A percentile compares a stretch with the other conserved stretches of the same genome.
phyloP scores from a whole-genome alignment of 2,329 filamentous ascomycete genomes.

The Tolypocladium cylindrosporum region DNA sequence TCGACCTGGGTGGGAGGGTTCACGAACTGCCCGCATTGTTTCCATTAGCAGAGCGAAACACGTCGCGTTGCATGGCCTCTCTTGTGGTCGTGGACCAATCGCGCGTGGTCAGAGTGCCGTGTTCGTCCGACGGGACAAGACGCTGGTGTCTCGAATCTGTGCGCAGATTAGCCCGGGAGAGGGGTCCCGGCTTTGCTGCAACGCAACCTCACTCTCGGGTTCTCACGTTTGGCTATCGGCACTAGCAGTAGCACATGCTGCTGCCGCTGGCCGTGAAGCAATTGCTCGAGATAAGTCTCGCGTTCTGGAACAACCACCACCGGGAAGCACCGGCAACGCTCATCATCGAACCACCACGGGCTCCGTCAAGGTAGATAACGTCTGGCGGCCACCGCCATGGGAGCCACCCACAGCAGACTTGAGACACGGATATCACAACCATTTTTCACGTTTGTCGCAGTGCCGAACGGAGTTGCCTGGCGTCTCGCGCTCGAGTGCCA shows the following conservation, averaged over 20 bases:
- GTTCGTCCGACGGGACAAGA: neutral
- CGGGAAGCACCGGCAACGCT: neutral
- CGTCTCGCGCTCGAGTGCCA: neutral
- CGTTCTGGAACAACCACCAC: neutral
- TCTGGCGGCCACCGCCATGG: neutral
- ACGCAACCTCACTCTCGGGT: neutral
- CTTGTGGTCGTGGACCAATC: neutral
- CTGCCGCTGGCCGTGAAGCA: neutral
- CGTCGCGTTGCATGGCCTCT: neutral
- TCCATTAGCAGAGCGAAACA: neutral
- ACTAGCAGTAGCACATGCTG: neutral
- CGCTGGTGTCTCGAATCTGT: neutral
- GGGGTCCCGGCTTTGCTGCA: neutral
- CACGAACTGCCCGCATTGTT: neutral
- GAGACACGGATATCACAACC: neutral
- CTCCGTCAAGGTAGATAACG: neutral
- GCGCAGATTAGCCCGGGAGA: neutral
- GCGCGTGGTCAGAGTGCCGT: neutral
- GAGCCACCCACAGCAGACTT: neutral
- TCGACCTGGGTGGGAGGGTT: neutral
- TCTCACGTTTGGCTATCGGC: neutral
- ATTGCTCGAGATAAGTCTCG: neutral
- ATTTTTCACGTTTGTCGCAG: neutral
- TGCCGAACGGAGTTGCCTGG: neutral
- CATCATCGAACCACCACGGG: neutral